phyloP scores from a whole-genome alignment of 495 filamentous ascomycete genomes.

The Trichoderma orchidacearum region DNA sequence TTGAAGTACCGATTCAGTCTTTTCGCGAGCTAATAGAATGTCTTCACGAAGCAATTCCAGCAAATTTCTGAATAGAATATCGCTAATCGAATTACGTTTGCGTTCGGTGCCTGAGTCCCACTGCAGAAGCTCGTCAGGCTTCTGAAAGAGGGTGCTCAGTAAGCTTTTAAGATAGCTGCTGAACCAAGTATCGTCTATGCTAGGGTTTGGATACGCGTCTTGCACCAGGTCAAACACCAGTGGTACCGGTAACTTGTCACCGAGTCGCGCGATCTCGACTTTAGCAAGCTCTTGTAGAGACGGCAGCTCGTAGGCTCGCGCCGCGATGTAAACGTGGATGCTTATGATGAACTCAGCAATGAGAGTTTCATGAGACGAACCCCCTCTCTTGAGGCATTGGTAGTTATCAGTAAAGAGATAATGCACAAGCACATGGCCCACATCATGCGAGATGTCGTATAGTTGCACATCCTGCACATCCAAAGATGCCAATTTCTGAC shows the following conservation, averaged over 20 bases:
- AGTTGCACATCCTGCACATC: neutral
- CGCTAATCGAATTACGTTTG: neutral
- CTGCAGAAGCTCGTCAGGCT: neutral
- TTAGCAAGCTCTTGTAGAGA: neutral
- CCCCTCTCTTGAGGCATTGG: slow-evolving; percentile 6
- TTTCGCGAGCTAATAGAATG: neutral
- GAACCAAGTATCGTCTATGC: slow-evolving; percentile 1
- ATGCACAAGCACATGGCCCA: slow-evolving; percentile 9
- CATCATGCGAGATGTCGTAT: neutral
- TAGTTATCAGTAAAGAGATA: slow-evolving; percentile 9
- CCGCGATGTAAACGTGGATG: slow-evolving; percentile 4
- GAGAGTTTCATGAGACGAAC: slow-evolving; percentile 5
- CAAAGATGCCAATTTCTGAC: neutral
- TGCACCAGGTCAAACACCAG: neutral
- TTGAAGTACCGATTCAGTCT: neutral
- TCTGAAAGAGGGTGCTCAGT: neutral
- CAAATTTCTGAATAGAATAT: neutral
- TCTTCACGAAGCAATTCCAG: neutral
- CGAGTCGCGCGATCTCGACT: neutral
- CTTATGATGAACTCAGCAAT: slow-evolving; percentile 4
- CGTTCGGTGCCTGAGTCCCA: neutral
- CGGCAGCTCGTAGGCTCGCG: slow-evolving; percentile 6
- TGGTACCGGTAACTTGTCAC: neutral
- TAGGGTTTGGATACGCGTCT: neutral
- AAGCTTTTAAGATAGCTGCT: neutral